Evolutionary conservation across 2,329 filamentous ascomycete genomes (phyloP).

Genomic region (Hymenoscyphus linearis): DNA sequence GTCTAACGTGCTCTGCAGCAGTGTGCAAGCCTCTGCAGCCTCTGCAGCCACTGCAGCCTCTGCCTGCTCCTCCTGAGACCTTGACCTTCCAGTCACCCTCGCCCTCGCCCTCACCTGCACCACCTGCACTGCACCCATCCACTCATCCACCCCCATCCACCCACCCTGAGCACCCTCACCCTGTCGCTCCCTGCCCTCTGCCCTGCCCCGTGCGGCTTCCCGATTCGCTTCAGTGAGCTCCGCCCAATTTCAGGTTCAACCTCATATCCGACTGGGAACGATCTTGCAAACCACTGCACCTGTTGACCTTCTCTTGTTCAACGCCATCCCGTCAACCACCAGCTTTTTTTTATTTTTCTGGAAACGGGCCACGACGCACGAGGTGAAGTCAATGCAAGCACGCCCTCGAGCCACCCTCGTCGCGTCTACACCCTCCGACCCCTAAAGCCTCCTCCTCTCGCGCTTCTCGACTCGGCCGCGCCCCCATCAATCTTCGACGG

Average conservation of each 20-base stretch:
- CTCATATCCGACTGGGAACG: slow-evolving; percentile 6
- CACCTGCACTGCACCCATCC: not conserved
- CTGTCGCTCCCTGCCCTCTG: not conserved
- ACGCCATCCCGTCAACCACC: not conserved
- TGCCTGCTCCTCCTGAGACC: too few species aligned
- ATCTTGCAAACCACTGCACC: not conserved
- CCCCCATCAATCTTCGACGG: not conserved
- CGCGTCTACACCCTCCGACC: slow-evolving; percentile 16
- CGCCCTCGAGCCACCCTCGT: slow-evolving; percentile 18
- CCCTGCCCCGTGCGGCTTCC: not conserved
- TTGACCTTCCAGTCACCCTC: too few species aligned
- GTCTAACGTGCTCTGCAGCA: too few species aligned
- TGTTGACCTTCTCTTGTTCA: not conserved
- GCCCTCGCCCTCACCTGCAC: too few species aligned
- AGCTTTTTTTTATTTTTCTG: not conserved
- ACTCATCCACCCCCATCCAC: not conserved
- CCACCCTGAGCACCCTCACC: not conserved
- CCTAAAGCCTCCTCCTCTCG: slow-evolving; percentile 12
- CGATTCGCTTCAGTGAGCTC: slow-evolving; percentile 9
- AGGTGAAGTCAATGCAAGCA: slow-evolving; percentile 10
- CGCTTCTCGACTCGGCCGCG: slow-evolving; percentile 13
- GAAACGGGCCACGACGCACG: not conserved
- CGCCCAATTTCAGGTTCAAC: slow-evolving; percentile 9
- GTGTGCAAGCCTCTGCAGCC: too few species aligned
- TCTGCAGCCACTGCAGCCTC: too few species aligned